Evolutionary conservation across 2,329 filamentous ascomycete genomes (phyloP), one percentile per base, ranked within the genome.

Genomic region (Chaetomium sp.): DNA sequence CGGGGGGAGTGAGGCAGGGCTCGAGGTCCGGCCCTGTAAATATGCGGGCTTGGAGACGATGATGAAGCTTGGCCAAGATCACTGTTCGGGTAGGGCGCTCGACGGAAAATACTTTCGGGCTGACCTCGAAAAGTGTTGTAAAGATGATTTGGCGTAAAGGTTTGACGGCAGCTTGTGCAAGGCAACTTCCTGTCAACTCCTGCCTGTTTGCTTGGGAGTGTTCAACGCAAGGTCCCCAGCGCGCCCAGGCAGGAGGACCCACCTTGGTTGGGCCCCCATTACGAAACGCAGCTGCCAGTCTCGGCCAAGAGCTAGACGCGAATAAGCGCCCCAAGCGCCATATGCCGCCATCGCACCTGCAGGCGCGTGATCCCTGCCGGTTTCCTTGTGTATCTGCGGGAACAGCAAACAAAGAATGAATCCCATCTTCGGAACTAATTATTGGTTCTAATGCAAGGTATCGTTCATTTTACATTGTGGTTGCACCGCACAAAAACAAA

Each of bases 231-330:
- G 51, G 52, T 45, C 48, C 52, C 19, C 19, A 27, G 19, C 19
- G 19, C 19, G 19, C 19, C 19, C 48, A 60, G 58, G 58, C 58
- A 60, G 55, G 47, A 54, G 49, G 55, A 34, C 46, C 53, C 55
- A 52, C 49, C 49, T 35, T 33, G 46, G 44, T 47, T 47, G 14
- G 37, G 50, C 52, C 54, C 53, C 35, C 7, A 49, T 52, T 45
- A 54, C 36, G 27, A 34, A 12, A 14, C 33, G 46, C 53, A 34
- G 6, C 52, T 45, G 49, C 38, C 12, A 41, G 34, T 55, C 37
- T 42, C 12, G 14, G 1, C 35, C 46, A 59, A 60, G 56, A 58
- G 60, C 51, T 36, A 59, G 50, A 45, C 56, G 58, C 54, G 44
- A 56, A n/a, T 53, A 56, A 44, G 37, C 57, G 54, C 57, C 32